These are phyloP conservation scores for Dimocarpus longan DNA, from an alignment of 345 rosid species.

Conservation along the genomic window DNA sequence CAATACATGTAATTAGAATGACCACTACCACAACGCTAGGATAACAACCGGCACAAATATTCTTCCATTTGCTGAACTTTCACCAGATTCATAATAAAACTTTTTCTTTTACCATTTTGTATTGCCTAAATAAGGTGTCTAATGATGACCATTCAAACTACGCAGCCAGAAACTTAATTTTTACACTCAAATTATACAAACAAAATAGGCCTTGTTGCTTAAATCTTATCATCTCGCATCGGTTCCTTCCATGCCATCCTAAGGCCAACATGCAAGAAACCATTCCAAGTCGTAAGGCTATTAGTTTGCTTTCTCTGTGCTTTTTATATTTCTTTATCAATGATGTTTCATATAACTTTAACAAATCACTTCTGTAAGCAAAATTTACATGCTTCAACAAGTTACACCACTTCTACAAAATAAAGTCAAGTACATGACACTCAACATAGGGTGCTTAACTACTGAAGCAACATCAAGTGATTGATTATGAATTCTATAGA, in stretches of 20 bases:
- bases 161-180: not conserved
- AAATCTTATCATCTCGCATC: not conserved
- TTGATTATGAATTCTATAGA: not conserved
- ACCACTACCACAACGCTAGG: not conserved
- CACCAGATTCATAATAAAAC: not conserved
- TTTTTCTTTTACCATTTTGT: not conserved
- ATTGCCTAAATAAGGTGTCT: not conserved
- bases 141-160: not conserved
- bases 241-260: not conserved
- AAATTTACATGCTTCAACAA: not conserved
- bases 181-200: not conserved
- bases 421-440: not conserved
- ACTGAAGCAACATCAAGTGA: not conserved
- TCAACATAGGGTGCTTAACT: not conserved
- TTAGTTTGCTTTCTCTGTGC: not conserved
- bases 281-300: not conserved
- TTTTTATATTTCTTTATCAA: not conserved
- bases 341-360: not conserved
- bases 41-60: not conserved
- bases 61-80: not conserved
- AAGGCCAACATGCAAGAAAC: not conserved
- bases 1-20: not conserved
- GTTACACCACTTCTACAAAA: not conserved
- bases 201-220: not conserved
- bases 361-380: not conserved